Evolutionary conservation across 2,329 filamentous ascomycete species (phyloP).

Genomic region (Westerdykella ornata): DNA sequence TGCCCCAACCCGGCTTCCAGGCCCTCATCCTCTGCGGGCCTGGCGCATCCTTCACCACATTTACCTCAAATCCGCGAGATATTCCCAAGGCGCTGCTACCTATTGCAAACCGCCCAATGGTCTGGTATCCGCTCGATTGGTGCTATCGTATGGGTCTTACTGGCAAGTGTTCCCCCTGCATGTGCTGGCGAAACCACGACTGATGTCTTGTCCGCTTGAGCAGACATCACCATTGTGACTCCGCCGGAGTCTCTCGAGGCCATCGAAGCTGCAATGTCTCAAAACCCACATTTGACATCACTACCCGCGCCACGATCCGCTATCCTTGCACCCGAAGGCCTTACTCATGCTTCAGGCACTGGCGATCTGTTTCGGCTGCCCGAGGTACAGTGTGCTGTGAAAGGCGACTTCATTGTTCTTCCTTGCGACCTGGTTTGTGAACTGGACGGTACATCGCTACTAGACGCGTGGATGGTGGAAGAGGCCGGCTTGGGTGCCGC

Average conservation of each 20-base stretch:
- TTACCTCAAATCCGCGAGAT: conserved; percentile 72
- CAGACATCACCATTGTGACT: conserved; percentile 53
- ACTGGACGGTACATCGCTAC: conserved; percentile 69
- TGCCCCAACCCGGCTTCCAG: conserved; percentile 71
- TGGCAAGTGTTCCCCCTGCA: conserved; percentile 44
- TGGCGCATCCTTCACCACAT: conserved; percentile 73
- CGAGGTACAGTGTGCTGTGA: conserved; percentile 72
- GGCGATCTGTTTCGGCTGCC: conserved; percentile 80
- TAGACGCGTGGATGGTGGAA: conserved; percentile 89
- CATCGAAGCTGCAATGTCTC: conserved; percentile 64
- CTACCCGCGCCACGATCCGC: conserved; percentile 67
- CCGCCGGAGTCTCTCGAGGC: conserved; percentile 54
- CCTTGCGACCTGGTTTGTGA: conserved; percentile 94
- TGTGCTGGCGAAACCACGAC: neutral
- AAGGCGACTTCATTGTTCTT: conserved; percentile 78
- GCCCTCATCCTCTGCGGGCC: conserved; percentile 78
- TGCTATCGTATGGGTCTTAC: conserved; percentile 75
- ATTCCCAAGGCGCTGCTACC: conserved; percentile 76
- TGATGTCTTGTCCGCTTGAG: conserved; percentile 4
- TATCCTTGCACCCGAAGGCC: conserved; percentile 65
- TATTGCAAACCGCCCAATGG: conserved; percentile 79
- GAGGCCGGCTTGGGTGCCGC: conserved; percentile 60
- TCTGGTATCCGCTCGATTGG: conserved; percentile 83
- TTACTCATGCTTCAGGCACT: conserved; percentile 81
- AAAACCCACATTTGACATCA: conserved; percentile 68